These are phyloP conservation scores for Botryotinia globosa DNA, from an alignment of 2,329 filamentous ascomycete genomes.

Conservation along the genomic window DNA sequence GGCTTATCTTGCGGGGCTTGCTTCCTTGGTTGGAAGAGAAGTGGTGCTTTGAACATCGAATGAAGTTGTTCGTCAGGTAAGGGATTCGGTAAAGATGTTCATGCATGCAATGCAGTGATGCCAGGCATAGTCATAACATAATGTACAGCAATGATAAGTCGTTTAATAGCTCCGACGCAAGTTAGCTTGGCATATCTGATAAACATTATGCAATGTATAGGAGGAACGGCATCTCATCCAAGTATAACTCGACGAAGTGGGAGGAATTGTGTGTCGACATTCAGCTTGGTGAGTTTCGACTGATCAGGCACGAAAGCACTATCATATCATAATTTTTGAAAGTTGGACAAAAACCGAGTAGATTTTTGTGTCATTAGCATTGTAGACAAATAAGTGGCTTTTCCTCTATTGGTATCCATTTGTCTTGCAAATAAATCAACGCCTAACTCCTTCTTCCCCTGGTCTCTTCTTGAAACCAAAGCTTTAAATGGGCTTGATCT, in stretches of 20 bases:
- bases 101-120: constrained; percentile 5
- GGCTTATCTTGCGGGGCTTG: neutral
- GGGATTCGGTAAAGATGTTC: neutral
- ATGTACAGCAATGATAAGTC: neutral
- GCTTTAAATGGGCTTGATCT: constrained; percentile 75
- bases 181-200: neutral
- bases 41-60: neutral
- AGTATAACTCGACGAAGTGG: neutral
- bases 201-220: neutral
- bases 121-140: neutral
- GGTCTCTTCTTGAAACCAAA: neutral
- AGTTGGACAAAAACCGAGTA: neutral
- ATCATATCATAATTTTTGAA: neutral
- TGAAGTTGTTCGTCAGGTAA: neutral
- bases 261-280: neutral
- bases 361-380: constrained; percentile 8
- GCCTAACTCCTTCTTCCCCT: constrained; percentile 34
- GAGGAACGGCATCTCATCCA: neutral
- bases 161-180: neutral
- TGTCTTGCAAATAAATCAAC: constrained; percentile 24
- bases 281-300: neutral
- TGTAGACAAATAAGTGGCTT: constrained; percentile 4
- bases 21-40: neutral
- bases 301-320: neutral
- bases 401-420: constrained; percentile 36